Evolutionary conservation across 768 basidiomycete genomes (phyloP).

Genomic region (Naganishia onofrii): DNA sequence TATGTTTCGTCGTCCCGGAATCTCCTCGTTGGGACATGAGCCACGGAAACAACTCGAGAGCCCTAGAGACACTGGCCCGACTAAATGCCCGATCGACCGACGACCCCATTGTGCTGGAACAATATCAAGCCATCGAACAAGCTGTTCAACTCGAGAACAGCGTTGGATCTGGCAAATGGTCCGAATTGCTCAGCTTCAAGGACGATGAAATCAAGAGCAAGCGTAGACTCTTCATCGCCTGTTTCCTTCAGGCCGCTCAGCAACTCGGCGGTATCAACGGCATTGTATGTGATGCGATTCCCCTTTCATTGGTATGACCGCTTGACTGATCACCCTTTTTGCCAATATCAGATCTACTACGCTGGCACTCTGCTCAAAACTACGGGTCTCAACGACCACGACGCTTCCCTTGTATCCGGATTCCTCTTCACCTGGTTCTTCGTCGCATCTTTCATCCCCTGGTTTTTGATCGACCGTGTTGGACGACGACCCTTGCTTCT

Average conservation of each 20-base stretch:
- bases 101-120: constrained; percentile 31
- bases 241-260: constrained; percentile 43
- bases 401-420: constrained; percentile 40
- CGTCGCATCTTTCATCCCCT: constrained; percentile 50
- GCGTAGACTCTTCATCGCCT: constrained; percentile 39
- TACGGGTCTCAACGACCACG: constrained; percentile 33
- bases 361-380: constrained; percentile 36
- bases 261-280: constrained; percentile 45
- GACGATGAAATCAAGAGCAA: constrained; percentile 40
- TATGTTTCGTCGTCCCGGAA: constrained; percentile 40
- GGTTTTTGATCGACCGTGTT: constrained; percentile 45
- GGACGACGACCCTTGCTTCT: constrained; percentile 41
- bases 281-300: constrained; percentile 29
- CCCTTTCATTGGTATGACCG: too few relatives aligned
- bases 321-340: too few relatives aligned
- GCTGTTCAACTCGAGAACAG: constrained; percentile 34
- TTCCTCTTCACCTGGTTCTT: constrained; percentile 49
- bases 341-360: constrained; percentile 36
- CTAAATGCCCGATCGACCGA: constrained; percentile 28
- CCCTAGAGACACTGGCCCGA: constrained; percentile 33
- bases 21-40: constrained; percentile 36
- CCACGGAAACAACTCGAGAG: constrained; percentile 22
- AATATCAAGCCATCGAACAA: constrained; percentile 31
- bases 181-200: constrained; percentile 31
- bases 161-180: constrained; percentile 38